Conservation (phyloP, 495 filamentous ascomycete species). For the Neurospora africana region DNA sequence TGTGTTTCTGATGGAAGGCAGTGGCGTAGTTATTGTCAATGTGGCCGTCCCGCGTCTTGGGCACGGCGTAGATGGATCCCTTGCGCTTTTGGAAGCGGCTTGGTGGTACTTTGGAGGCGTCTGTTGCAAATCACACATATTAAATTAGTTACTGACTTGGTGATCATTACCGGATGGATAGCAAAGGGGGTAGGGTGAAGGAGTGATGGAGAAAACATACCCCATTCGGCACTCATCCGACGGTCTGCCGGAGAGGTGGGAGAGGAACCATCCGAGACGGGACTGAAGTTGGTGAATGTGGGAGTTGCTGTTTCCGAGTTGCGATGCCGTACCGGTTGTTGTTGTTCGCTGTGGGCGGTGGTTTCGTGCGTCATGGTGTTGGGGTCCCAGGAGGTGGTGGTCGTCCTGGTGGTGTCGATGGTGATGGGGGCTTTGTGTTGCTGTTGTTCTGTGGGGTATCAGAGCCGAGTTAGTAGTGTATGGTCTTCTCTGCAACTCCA, state of each 20-base stretch:
- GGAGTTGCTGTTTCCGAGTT: background rate
- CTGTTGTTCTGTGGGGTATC: background rate
- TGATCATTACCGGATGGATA: too few relatives aligned
- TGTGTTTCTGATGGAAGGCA: slow-evolving; percentile 35
- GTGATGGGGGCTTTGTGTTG: background rate
- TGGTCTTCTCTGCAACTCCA: background rate
- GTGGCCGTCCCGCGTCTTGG: slow-evolving; percentile 46
- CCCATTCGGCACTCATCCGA: slow-evolving; percentile 30
- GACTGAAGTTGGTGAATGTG: background rate
- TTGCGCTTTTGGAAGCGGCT: slow-evolving; percentile 53
- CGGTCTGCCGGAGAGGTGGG: slow-evolving; percentile 2
- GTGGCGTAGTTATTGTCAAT: slow-evolving; percentile 36
- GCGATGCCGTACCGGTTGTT: background rate
- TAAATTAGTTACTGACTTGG: too few relatives aligned
- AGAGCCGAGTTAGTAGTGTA: background rate
- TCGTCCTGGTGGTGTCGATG: background rate
- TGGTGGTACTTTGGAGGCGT: slow-evolving; percentile 51
- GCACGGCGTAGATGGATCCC: slow-evolving; percentile 53
- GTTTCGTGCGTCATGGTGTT: background rate
- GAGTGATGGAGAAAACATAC: slow-evolving; percentile 15
- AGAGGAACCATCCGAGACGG: background rate
- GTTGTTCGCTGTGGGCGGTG: background rate
- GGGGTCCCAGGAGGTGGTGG: background rate
- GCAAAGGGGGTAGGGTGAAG: too few relatives aligned
- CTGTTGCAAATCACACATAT: slow-evolving; percentile 1